Percentiles rank a stretch among this genome's conserved stretches.
phyloP scores from a whole-genome alignment of 495 filamentous ascomycete species.

The Lepraria neglecta region DNA sequence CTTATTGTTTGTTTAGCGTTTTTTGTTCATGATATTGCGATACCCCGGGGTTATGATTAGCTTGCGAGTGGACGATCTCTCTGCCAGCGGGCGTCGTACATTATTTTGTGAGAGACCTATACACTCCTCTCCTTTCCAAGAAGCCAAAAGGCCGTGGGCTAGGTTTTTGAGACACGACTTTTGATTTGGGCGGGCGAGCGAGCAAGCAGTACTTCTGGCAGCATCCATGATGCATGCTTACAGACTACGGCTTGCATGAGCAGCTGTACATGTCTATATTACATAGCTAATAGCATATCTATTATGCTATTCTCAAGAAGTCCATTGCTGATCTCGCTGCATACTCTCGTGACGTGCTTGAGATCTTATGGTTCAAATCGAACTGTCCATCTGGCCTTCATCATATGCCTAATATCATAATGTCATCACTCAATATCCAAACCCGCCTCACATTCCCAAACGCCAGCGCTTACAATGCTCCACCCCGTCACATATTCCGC shows the following conservation, averaged over 20 bases:
- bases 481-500: too few species aligned
- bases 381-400: too few species aligned
- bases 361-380: too few species aligned
- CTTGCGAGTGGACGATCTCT: background rate
- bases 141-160: background rate
- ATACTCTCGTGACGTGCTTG: too few species aligned
- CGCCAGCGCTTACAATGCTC: too few species aligned
- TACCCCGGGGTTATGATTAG: constrained; percentile 12
- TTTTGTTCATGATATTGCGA: constrained; percentile 13
- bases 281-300: background rate
- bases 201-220: background rate
- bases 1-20: constrained; percentile 11
- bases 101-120: background rate
- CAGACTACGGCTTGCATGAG: background rate
- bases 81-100: background rate
- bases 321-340: too few species aligned
- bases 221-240: background rate
- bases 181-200: background rate
- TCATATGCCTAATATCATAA: too few species aligned
- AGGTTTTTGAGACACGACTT: background rate
- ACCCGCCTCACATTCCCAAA: too few species aligned
- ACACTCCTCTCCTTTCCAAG: constrained; percentile 1
- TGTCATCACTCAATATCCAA: too few species aligned
- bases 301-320: background rate
- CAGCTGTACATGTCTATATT: too few species aligned